Evolutionary conservation across 1,284 basidiomycete genomes (phyloP).

Genomic region (Filobasidium uniguttulatum): DNA sequence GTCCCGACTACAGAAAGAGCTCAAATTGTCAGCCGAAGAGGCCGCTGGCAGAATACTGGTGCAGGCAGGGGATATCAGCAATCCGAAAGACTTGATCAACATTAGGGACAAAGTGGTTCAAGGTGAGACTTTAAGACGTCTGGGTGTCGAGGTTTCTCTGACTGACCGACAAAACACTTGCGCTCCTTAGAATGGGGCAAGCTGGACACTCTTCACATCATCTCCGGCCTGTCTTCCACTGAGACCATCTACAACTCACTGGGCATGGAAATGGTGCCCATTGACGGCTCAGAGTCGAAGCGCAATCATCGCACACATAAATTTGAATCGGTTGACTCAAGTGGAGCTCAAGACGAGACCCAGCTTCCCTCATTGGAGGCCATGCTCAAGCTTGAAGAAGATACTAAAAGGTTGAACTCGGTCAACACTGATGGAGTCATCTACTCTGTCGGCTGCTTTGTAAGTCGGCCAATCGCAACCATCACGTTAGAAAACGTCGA

Average conservation of each 20-base stretch:
- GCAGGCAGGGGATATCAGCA: conserved; percentile 52
- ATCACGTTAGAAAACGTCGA: too few species aligned
- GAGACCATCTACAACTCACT: conserved; percentile 48
- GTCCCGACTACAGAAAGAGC: too few species aligned
- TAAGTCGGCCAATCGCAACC: too few species aligned
- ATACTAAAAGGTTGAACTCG: conserved; percentile 32
- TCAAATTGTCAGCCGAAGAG: too few species aligned
- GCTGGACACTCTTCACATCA: conserved; percentile 68
- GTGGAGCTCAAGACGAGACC: not conserved
- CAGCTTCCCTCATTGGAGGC: conserved; percentile 24
- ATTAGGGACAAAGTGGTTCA: conserved; percentile 47
- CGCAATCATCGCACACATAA: conserved; percentile 1
- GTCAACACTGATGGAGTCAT: conserved; percentile 41
- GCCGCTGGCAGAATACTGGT: conserved; percentile 29
- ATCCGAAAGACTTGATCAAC: conserved; percentile 52
- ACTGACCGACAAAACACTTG: not conserved
- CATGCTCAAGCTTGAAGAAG: conserved; percentile 31
- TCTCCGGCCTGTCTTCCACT: conserved; percentile 73
- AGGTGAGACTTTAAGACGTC: conserved; percentile 39
- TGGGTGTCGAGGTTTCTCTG: not conserved
- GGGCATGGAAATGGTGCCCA: not conserved
- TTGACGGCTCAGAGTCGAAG: not conserved
- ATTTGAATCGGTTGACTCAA: conserved; percentile 1
- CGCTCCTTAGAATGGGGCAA: conserved; percentile 71
- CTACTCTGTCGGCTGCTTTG: conserved; percentile 38